phyloP scores from a whole-genome alignment of 208 protist species.

The Acanthamoeba healyi region DNA sequence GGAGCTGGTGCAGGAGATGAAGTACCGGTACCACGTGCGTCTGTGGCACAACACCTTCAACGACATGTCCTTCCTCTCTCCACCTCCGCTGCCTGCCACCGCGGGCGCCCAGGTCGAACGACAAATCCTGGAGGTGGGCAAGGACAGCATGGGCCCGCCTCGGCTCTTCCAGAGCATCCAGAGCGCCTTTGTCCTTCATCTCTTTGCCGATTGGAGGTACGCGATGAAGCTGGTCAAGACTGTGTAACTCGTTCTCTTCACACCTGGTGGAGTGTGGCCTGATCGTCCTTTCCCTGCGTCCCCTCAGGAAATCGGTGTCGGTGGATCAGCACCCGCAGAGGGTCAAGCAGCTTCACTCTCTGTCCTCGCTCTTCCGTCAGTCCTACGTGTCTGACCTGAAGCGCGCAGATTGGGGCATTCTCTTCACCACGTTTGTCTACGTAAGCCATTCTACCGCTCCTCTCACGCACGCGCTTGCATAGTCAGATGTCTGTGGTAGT shows the following conservation, averaged over 20 bases:
- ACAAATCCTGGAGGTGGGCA: not conserved
- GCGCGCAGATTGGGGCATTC: slow-evolving; percentile 56
- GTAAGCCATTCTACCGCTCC: not conserved
- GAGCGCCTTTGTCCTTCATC: slow-evolving; percentile 55
- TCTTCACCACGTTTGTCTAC: slow-evolving; percentile 28
- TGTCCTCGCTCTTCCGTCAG: slow-evolving; percentile 55
- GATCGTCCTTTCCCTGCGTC: too few relatives aligned
- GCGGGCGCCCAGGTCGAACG: too few relatives aligned
- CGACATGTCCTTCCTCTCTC: slow-evolving; percentile 72
- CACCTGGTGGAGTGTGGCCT: too few relatives aligned
- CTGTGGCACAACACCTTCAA: slow-evolving; percentile 74
- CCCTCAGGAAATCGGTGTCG: slow-evolving; percentile 66
- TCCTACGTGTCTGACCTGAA: slow-evolving; percentile 46
- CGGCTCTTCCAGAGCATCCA: slow-evolving; percentile 70
- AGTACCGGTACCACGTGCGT: slow-evolving; percentile 23
- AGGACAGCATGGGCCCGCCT: slow-evolving; percentile 70
- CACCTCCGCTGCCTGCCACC: not conserved
- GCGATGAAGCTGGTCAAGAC: too few relatives aligned
- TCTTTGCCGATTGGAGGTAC: slow-evolving; percentile 69
- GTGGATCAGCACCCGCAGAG: slow-evolving; percentile 43
- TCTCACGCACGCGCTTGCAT: not conserved
- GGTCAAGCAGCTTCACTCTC: slow-evolving; percentile 51
- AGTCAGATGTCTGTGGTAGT: not conserved
- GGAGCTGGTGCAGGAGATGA: slow-evolving; percentile 68
- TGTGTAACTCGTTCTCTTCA: not conserved